Base-by-base conservation (phyloP, 768 basidiomycete species). In the Podaxis rugospora region DNA sequence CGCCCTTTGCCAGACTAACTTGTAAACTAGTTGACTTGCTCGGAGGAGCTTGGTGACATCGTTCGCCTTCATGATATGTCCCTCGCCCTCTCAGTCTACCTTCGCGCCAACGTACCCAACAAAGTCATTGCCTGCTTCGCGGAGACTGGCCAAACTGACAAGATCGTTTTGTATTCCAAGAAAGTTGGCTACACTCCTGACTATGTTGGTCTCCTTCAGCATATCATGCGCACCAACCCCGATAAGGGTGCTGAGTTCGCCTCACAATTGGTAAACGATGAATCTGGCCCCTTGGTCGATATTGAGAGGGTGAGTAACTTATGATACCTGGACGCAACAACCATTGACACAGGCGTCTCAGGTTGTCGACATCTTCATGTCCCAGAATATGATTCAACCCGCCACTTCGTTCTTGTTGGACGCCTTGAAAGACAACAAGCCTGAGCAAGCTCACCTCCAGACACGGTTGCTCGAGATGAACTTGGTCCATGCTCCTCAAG, bases 71-170 rank as follows among this genome's bases (percentile, higher is more conserved):
- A 95, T 72, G 97, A 99, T 72, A 92, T 98, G 90, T 98, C 94
- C 0, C 84, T 99, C 59, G 97, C 97, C 10, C 83, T 99, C 51
- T 96, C 95, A 63, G 95, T 99, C 59, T 99, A 99, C 71, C 87
- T 99, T 25, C 88, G 97, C 57, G 97, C 97, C 57, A 98, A 96
- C 68, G 88, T 98, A 5, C 97, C 97, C 51, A 97, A 95, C 82
- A 99, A 98, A 78, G 96, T 98, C 70, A 88, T 98, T 61, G 97
- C 97, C 3, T 98, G 95, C 81, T 99, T 99, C 72, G 97, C 96
- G 4, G 97, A 99, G 78, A 94, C 94, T 0, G 97, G 96, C 16
- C 97, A 99, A 75, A 97, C 87, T 39, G 95, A 98, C 75, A 99
- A 99, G 82, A 99, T 99, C 62, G 84, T 98, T 16, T 77, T 98